phyloP scores from a whole-genome alignment of 768 basidiomycete species.

The Sporobolomyces roseus region DNA sequence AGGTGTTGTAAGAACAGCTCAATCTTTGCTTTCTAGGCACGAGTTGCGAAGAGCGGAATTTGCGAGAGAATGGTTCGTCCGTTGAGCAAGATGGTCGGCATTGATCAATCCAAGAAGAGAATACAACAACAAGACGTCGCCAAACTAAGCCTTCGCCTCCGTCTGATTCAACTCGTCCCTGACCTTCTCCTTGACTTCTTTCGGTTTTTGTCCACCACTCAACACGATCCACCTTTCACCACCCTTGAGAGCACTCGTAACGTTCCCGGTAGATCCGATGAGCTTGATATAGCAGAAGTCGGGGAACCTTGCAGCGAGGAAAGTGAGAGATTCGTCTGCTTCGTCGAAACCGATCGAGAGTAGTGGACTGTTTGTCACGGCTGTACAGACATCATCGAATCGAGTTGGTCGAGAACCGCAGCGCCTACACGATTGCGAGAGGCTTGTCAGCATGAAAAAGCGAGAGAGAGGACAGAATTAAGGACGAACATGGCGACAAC shows the following conservation, averaged over 20 bases:
- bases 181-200: slow-evolving; percentile 32
- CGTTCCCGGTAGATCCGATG: slow-evolving; percentile 5
- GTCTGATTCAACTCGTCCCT: slow-evolving; percentile 12
- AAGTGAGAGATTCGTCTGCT: slow-evolving; percentile 26
- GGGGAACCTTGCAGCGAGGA: slow-evolving; percentile 35
- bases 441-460: no score
- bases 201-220: slow-evolving; percentile 6
- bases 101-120: no score
- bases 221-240: slow-evolving; percentile 27
- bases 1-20: slow-evolving; percentile 6
- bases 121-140: not conserved
- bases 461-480: not conserved
- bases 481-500: slow-evolving; percentile 36
- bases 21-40: not conserved
- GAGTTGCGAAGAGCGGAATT: no score
- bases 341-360: slow-evolving; percentile 38
- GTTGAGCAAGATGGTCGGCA: no score
- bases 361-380: slow-evolving; percentile 36
- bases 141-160: not conserved
- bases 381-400: slow-evolving; percentile 34
- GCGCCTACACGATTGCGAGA: slow-evolving; percentile 18
- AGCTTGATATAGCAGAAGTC: slow-evolving; percentile 28
- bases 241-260: not conserved
- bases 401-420: slow-evolving; percentile 11
- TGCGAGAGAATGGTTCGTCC: no score